A percentile compares a stretch with the other conserved stretches of the same genome.
Conservation (phyloP, 2,329 filamentous ascomycete genomes). For the Colletotrichum truncatum region DNA sequence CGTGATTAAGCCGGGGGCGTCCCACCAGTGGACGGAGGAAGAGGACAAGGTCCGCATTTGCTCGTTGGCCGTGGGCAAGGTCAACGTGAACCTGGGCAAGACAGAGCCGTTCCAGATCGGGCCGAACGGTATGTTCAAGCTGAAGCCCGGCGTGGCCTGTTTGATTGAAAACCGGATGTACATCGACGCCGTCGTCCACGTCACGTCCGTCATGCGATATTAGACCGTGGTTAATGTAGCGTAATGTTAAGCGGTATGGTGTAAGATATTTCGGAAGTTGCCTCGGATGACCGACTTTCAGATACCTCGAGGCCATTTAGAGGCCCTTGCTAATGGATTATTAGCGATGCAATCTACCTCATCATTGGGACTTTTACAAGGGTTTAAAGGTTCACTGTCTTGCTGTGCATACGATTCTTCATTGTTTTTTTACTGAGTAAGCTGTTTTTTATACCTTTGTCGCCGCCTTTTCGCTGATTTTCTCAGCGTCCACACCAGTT, state of each 20-base stretch:
- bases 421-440: too few relatives aligned
- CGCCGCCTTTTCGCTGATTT: neutral
- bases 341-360: too few relatives aligned
- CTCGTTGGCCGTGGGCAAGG: slow-evolving; percentile 51
- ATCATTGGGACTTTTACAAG: too few relatives aligned
- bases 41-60: slow-evolving; percentile 46
- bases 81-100: slow-evolving; percentile 46
- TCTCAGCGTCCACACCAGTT: neutral
- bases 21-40: slow-evolving; percentile 40
- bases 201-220: slow-evolving; percentile 41
- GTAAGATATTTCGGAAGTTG: neutral
- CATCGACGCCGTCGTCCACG: slow-evolving; percentile 52
- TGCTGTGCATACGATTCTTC: too few relatives aligned
- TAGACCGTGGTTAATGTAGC: neutral
- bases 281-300: neutral
- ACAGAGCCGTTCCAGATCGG: slow-evolving; percentile 51
- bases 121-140: slow-evolving; percentile 52
- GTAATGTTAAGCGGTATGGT: neutral
- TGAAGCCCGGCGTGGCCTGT: slow-evolving; percentile 48
- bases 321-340: neutral
- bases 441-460: neutral
- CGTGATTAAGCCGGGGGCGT: slow-evolving; percentile 48
- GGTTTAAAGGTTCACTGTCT: neutral
- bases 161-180: slow-evolving; percentile 54
- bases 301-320: neutral